These are phyloP conservation scores for barrel medic (Medicago truncatula) DNA, from an alignment of 306 rosid species.

Conservation along the genomic window MtrunA17r5.0-ANR NC_053042.1:5201001-5201500, in stretches of 20 bases:
- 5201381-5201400: slow-evolving; percentile 2
- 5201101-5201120: background rate
- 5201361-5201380: background rate
- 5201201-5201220: background rate
- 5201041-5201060: background rate
- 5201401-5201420: background rate
- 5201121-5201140: background rate
- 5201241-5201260: background rate
- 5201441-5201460: slow-evolving; percentile 10
- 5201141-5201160: background rate
- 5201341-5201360: background rate
- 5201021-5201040: background rate
- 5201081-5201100: background rate
- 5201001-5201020: background rate
- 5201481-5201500: slow-evolving; percentile 2
- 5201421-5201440: slow-evolving; percentile 2
- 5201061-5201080: background rate
- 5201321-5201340: background rate
- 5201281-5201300: background rate
- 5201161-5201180: background rate
- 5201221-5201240: background rate
- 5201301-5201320: background rate
- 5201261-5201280: background rate
- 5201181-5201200: background rate
- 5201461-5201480: slow-evolving; percentile 1